Base-by-base conservation (phyloP, 2,329 filamentous ascomycete genomes). In the Fusarium papillatum region DNA sequence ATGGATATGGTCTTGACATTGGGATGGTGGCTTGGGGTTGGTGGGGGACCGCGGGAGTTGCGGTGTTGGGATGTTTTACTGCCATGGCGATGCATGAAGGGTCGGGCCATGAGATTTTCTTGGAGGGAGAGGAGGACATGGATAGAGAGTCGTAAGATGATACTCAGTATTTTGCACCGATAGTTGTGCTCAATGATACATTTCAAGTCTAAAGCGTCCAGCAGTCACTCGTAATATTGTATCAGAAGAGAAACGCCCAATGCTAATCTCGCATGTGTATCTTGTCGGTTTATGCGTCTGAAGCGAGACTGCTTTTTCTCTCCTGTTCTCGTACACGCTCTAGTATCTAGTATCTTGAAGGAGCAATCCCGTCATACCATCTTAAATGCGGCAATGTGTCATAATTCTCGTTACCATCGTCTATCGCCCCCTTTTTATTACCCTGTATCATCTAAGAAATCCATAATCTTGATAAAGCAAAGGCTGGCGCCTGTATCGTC, bases 31-130 rank as follows among this genome's bases (percentile, higher is more conserved):
- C 86, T 13, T 84, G 84, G 38, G 86, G 86, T 13, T 89, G 86
- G 86, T 89, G 87, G 86, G 83, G 80, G 3, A 82, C 87, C 14
- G 85, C 90, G 0, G 80, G 84, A 7, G 86, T 93, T 29, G 88
- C 90, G 1, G 83, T 88, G 9, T 64, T 90, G 8, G 91, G 91
- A 0, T 93, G 90, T 81, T 80, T 87, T 4, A 87, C 91, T 14
- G 88, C 90, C 3, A 88, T 91, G 82, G 87, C 88, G 68, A 90
- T 94, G n/a, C 86, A 90, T 43, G 93, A 94, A 77, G 93, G 92
- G 0, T 89, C 84, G 71, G 91, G 91, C 3, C 91, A 92, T 81
- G 91, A 93, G 81, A 88, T 91, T 31, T 83, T 87, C 64, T 79
- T 91, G 9, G 86, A 89, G 9, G 87, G 84, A 1, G 88, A 89